These are phyloP conservation scores for Sugiyamaella neomexicana DNA, from an alignment of 1,139 yeast species.

Conservation along the genomic window DNA sequence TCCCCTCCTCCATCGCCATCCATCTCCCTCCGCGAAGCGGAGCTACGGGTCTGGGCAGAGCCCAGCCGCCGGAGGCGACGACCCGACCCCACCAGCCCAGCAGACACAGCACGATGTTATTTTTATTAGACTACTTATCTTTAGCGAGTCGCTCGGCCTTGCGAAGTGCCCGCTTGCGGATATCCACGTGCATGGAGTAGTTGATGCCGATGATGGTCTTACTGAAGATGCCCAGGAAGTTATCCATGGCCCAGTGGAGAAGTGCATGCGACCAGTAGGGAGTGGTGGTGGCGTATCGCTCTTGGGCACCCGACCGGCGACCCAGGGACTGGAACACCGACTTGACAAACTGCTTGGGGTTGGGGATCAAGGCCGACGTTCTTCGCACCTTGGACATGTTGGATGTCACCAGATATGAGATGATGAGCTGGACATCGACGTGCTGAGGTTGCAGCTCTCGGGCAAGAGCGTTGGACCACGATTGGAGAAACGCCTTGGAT, in stretches of 20 bases:
- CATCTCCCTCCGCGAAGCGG: no score
- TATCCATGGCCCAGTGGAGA: conserved; percentile 81
- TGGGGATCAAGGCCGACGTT: conserved; percentile 74
- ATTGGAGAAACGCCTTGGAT: conserved; percentile 90
- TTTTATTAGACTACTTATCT: conserved; percentile 16
- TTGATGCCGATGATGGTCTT: conserved; percentile 67
- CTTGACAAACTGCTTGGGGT: conserved; percentile 73
- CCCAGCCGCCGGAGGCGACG: conserved; percentile 11
- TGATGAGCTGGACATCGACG: conserved; percentile 80
- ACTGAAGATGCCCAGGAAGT: conserved; percentile 79
- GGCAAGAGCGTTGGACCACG: conserved; percentile 89
- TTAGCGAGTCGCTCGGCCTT: conserved; percentile 53
- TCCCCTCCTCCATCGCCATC: no score
- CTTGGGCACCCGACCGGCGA: conserved; percentile 90
- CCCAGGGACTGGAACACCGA: conserved; percentile 70
- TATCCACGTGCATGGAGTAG: conserved; percentile 72
- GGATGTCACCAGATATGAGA: conserved; percentile 91
- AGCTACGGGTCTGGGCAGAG: neutral
- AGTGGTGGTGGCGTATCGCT: conserved; percentile 78
- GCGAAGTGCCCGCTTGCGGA: conserved; percentile 77
- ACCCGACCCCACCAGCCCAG: neutral
- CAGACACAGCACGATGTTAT: neutral
- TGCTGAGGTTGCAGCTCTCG: conserved; percentile 70
- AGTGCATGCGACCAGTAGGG: conserved; percentile 96
- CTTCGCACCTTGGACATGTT: conserved; percentile 93